Evolutionary conservation across 768 basidiomycete species (phyloP).

Genomic region (Naganishia randhawae): DNA sequence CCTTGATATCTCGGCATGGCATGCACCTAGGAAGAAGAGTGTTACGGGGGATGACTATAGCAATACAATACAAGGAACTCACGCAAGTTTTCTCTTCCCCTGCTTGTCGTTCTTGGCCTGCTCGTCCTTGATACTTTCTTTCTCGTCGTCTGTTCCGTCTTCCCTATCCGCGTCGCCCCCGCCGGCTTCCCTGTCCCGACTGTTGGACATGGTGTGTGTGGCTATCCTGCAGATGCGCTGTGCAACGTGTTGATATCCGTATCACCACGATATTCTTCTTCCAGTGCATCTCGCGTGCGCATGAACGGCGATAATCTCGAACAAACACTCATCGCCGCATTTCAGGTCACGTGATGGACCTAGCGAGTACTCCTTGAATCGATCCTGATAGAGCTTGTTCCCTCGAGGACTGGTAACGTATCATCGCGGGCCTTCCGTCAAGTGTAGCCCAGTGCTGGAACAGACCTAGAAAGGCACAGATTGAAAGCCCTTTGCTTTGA

Average conservation of each 20-base stretch:
- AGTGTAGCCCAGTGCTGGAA: too few species aligned
- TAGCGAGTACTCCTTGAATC: too few species aligned
- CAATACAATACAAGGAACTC: not conserved
- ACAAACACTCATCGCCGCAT: not conserved
- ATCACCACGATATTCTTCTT: not conserved
- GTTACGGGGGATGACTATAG: not conserved
- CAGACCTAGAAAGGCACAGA: too few species aligned
- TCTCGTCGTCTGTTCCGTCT: not conserved
- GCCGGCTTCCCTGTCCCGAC: not conserved
- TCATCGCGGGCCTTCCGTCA: too few species aligned
- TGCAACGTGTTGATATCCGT: too few species aligned
- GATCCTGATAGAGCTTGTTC: too few species aligned
- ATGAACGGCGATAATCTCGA: slow-evolving; percentile 4
- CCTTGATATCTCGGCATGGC: slow-evolving; percentile 16
- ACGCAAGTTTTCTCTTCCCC: slow-evolving; percentile 16
- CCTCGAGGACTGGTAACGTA: too few species aligned
- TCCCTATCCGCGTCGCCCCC: not conserved
- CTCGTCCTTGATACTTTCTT: not conserved
- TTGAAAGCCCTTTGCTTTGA: too few species aligned
- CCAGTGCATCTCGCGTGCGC: not conserved
- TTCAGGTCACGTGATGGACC: not conserved
- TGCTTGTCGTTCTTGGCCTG: not conserved
- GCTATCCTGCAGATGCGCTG: not conserved
- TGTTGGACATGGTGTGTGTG: not conserved
- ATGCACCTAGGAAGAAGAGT: not conserved